phyloP scores from a whole-genome alignment of 1,284 basidiomycete genomes.

The Cutaneotrichosporon arboriforme region DNA sequence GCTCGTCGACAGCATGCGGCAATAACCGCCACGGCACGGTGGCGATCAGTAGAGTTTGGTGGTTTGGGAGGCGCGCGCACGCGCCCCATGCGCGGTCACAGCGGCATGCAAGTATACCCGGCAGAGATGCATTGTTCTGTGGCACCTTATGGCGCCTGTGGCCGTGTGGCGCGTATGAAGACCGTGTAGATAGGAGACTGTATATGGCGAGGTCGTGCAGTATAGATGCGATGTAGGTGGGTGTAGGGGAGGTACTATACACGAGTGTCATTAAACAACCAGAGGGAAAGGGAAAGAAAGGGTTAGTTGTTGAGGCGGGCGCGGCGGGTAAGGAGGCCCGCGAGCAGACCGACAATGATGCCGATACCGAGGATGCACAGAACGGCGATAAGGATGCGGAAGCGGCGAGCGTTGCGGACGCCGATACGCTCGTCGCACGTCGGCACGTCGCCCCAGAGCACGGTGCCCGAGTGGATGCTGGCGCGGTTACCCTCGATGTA shows the following conservation, averaged over 20 bases:
- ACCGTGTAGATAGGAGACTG: too few relatives aligned
- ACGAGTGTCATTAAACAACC: too few relatives aligned
- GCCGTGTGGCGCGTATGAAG: too few relatives aligned
- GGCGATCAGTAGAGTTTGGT: too few relatives aligned
- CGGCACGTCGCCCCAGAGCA: slow-evolving; percentile 14
- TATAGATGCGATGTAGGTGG: too few relatives aligned
- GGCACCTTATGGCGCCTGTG: too few relatives aligned
- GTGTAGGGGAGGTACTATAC: too few relatives aligned
- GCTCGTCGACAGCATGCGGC: slow-evolving; percentile 42
- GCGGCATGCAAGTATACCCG: neutral
- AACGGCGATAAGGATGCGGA: slow-evolving; percentile 8
- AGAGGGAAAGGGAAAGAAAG: neutral
- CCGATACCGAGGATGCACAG: slow-evolving; percentile 17
- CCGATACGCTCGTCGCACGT: slow-evolving; percentile 5
- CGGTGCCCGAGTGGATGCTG: neutral
- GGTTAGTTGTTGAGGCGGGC: neutral
- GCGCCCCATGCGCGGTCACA: too few relatives aligned
- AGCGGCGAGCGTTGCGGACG: neutral
- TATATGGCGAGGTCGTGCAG: too few relatives aligned
- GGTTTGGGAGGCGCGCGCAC: too few relatives aligned
- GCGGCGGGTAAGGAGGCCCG: slow-evolving; percentile 21
- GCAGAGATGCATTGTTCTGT: slow-evolving; percentile 5
- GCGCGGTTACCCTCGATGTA: neutral
- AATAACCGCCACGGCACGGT: neutral
- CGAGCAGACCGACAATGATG: slow-evolving; percentile 27